phyloP scores from a whole-genome alignment of 2,329 filamentous ascomycete species.

The Tolypocladium tropicale region DNA sequence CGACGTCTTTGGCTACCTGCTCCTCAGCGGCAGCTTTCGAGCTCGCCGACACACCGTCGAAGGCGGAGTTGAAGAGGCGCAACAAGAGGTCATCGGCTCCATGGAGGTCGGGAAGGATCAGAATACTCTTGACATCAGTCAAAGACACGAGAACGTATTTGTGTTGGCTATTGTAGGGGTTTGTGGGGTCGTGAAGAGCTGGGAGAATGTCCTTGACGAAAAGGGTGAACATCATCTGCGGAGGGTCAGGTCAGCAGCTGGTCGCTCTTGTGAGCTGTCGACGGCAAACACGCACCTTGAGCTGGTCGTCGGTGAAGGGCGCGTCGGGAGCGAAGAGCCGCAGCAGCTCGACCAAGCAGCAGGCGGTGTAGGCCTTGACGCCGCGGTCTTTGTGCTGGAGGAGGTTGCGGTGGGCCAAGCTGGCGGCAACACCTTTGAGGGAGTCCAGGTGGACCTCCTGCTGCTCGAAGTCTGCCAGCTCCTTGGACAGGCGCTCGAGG shows the following conservation, averaged over 20 bases:
- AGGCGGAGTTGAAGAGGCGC: conserved; percentile 77
- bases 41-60: conserved; percentile 79
- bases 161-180: conserved; percentile 89
- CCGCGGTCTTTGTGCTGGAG: conserved; percentile 88
- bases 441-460: conserved; percentile 76
- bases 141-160: conserved; percentile 84
- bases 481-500: conserved; percentile 69
- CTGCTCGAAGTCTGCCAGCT: conserved; percentile 79
- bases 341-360: conserved; percentile 87
- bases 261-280: neutral
- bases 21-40: conserved; percentile 68
- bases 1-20: conserved; percentile 82
- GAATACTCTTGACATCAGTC: conserved; percentile 86
- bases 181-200: conserved; percentile 72
- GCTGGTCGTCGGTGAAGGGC: conserved; percentile 79
- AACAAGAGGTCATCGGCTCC: conserved; percentile 70
- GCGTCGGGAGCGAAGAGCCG: conserved; percentile 89
- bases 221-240: conserved; percentile 82
- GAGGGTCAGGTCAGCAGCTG: conserved; percentile 3
- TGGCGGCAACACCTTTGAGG: conserved; percentile 73
- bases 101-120: conserved; percentile 81
- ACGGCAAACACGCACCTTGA: conserved; percentile 58
- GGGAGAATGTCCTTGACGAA: conserved; percentile 78
- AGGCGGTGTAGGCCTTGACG: conserved; percentile 78
- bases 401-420: conserved; percentile 72